Base-by-base conservation (phyloP, 495 filamentous ascomycete genomes). In the Daldinia bambusicola region DNA sequence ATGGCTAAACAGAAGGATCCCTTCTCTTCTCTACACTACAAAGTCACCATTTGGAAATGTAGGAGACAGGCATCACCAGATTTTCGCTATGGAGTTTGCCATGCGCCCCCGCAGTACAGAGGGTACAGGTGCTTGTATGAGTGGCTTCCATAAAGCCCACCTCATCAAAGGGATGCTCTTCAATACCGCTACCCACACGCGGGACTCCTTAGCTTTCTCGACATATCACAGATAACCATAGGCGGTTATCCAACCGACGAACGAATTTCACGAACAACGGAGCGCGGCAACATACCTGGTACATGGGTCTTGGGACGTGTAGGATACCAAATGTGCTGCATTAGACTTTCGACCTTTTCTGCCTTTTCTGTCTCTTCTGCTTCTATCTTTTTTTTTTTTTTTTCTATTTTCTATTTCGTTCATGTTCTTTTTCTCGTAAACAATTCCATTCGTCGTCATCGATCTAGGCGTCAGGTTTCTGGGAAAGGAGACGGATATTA, bases 231-330 rank as follows among this genome's bases (percentile, higher is more conserved):
- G 32, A 32, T 26, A 26, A 3, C 26, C 1, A 36, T 14, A 18
- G 53, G 31, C 30, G 16, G 32, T 37, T n/a, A 34, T 14, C 31
- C 32, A 34, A 14, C 53, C 16, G 31, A 56, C 53, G 31, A 34
- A 56, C 32, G 53, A 56, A 36, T 37, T 37, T 31, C 30, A 56
- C 32, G 53, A 56, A 56, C 53, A 56, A 56, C 53, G 32, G 32
- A 37, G 9, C 53, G 37, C 53, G 53, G 53, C 32, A 56, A 36
- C 9, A 55, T 16, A 34, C 6, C 9, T 36, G 9, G 16, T 10
- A 32, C 26, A 56, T 2, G n/a, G 52, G 8, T 16, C 18, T 48
- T 48, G 53, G 32, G 32, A 5, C 13, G 32, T 37, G 53, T 56
- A 56, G 30, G 53, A 56, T 56, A 56, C 53, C 53, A 37, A 48